These are phyloP conservation scores for Bipolaris zeicola DNA, from an alignment of 2,329 filamentous ascomycete genomes.

Conservation along the genomic window DNA sequence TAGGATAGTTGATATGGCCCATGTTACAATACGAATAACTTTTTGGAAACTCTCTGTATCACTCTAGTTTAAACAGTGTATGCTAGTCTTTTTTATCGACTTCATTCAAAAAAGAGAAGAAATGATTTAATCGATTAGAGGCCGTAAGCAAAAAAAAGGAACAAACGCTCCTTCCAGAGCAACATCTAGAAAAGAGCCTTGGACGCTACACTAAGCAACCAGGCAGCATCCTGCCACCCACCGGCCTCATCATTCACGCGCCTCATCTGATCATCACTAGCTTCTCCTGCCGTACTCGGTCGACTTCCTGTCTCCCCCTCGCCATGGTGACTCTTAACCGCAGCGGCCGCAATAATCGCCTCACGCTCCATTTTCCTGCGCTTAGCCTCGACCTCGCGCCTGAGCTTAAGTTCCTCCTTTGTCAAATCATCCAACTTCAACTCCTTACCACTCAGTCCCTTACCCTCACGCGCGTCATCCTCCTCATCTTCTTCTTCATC, in stretches of 20 bases:
- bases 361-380: slow-evolving; percentile 45
- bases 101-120: too few species aligned
- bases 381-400: slow-evolving; percentile 46
- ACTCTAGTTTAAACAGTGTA: too few species aligned
- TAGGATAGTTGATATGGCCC: background rate
- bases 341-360: slow-evolving; percentile 42
- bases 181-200: slow-evolving; percentile 48
- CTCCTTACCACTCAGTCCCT: slow-evolving; percentile 29
- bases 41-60: too few species aligned
- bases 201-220: slow-evolving; percentile 61
- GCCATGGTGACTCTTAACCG: slow-evolving; percentile 9
- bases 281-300: slow-evolving; percentile 13
- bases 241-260: slow-evolving; percentile 44
- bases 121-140: too few species aligned
- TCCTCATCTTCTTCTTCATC: slow-evolving; percentile 30
- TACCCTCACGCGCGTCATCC: slow-evolving; percentile 35
- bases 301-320: slow-evolving; percentile 15
- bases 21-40: background rate
- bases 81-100: too few species aligned
- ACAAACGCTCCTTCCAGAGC: too few species aligned
- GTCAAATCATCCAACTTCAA: slow-evolving; percentile 38
- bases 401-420: slow-evolving; percentile 46
- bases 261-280: slow-evolving; percentile 12
- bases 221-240: slow-evolving; percentile 64
- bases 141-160: too few species aligned